Evolutionary conservation across 2,329 filamentous ascomycete genomes (phyloP), one percentile per base, ranked within the genome.

Genomic region (Paraphaeosphaeria minitans): DNA sequence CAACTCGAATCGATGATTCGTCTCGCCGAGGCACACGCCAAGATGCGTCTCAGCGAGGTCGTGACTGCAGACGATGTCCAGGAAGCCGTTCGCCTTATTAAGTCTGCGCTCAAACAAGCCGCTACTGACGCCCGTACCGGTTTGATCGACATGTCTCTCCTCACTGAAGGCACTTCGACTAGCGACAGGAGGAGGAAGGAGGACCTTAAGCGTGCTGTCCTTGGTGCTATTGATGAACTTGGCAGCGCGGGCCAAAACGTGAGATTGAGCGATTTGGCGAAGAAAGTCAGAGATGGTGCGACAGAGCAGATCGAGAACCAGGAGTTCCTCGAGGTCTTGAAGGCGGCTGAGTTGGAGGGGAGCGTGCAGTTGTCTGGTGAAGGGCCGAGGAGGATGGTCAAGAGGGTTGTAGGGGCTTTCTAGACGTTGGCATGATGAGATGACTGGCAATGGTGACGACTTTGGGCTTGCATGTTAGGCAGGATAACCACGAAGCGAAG

Each of bases 1-100:
- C 95, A 99, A 79, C 84, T 99, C 6, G 96, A 99, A 80, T 95
- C 90, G 47, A 99, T 99, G 96, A 98, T 99, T 74, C 94, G 95
- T 61, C 89, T 99, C 3, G 82, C 93, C 1, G 95, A 99, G 81
- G 95, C 93, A 0, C 96, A 99, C 78, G 96, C 95, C 51, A 97
- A 97, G 78, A 99, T 99, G 96, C 90, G 95, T 4, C 85, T 99
- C 5, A 87, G 90, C 0, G 76, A 82, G 2, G 85, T 83, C 14
- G 95, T 99, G 43, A 93, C 91, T 0, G 86, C 85, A 29, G 85
- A 85, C 50, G 96, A 99, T 71, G 96, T 99, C 6, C 81, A 87
- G 51, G 95, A 99, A 80, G 93, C 95, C 0, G 92, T 96, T 48
- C 89, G 95, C 12, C 83, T 99, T 43, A 99, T 99, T 78, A 92